Evolutionary conservation across 768 basidiomycete species (phyloP).

Genomic region (Tylopilus plumbeoviolaceoides): DNA sequence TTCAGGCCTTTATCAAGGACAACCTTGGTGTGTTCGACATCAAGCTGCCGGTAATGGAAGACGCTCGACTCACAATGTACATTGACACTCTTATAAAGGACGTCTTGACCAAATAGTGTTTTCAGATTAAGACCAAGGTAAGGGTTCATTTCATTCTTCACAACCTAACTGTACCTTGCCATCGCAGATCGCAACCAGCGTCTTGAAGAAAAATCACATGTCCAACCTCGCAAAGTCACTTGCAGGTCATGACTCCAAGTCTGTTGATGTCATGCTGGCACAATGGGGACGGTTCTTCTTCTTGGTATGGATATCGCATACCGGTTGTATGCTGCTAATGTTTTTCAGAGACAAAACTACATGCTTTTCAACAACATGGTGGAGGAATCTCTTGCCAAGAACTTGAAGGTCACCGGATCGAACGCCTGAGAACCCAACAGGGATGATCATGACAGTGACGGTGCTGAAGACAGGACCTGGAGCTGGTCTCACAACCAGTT

Average conservation of each 20-base stretch:
- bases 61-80: too few species aligned
- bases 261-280: neutral
- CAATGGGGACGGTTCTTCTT: neutral
- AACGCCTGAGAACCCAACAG: too few species aligned
- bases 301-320: neutral
- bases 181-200: neutral
- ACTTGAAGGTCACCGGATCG: too few species aligned
- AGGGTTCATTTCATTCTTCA: neutral
- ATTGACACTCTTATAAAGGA: too few species aligned
- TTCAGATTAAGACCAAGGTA: neutral
- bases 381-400: neutral
- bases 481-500: neutral
- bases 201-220: neutral
- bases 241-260: neutral
- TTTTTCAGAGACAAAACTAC: neutral
- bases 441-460: too few species aligned
- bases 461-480: too few species aligned
- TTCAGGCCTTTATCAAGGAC: too few species aligned
- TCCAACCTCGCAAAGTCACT: neutral
- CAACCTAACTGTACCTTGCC: neutral
- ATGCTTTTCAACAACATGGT: neutral
- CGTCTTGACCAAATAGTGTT: too few species aligned
- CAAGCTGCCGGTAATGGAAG: too few species aligned
- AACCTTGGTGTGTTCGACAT: too few species aligned
- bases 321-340: neutral